A percentile compares a stretch with the other conserved stretches of the same genome.
Conservation (phyloP, 2,329 filamentous ascomycete genomes). For the Trichoderma cornu-damae region DNA sequence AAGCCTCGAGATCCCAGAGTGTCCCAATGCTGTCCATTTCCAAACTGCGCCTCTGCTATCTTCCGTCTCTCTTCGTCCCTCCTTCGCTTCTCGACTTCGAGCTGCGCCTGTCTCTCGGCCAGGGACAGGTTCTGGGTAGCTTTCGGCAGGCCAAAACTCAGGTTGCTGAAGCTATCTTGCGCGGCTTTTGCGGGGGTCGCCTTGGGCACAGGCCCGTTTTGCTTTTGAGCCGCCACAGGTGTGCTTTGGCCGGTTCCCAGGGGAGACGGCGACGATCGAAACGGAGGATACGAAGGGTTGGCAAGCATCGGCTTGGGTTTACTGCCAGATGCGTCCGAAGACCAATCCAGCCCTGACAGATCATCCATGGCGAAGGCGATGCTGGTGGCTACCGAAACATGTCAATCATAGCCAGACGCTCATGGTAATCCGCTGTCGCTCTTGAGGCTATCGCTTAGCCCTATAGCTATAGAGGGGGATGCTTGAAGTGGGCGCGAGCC, state of each 20-base stretch:
- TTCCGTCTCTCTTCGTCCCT: slow-evolving; percentile 70
- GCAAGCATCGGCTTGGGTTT: slow-evolving; percentile 38
- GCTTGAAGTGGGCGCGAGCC: background rate
- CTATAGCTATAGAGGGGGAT: slow-evolving; percentile 4
- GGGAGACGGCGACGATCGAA: slow-evolving; percentile 54
- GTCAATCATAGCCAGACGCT: slow-evolving; percentile 26
- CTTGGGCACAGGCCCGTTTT: slow-evolving; percentile 41
- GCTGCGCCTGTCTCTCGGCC: slow-evolving; percentile 67
- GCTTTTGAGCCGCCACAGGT: slow-evolving; percentile 48
- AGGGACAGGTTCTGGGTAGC: slow-evolving; percentile 66
- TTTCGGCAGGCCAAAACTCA: slow-evolving; percentile 56
- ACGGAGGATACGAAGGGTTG: slow-evolving; percentile 44
- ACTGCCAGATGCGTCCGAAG: slow-evolving; percentile 36
- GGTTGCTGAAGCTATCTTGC: slow-evolving; percentile 71
- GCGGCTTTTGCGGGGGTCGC: slow-evolving; percentile 46
- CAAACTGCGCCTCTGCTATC: slow-evolving; percentile 72
- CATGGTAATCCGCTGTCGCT: slow-evolving; percentile 22
- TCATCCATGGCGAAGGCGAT: slow-evolving; percentile 50
- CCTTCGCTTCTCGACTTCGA: slow-evolving; percentile 59
- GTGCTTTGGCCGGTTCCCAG: slow-evolving; percentile 52
- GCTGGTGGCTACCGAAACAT: slow-evolving; percentile 22
- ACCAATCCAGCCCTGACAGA: slow-evolving; percentile 57
- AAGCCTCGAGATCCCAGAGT: slow-evolving; percentile 54
- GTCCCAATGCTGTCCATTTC: slow-evolving; percentile 72
- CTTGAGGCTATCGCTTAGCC: slow-evolving; percentile 13